These are phyloP conservation scores for Strobilomyces echinocephalus DNA, from an alignment of 768 basidiomycete species.

Conservation along the genomic window DNA sequence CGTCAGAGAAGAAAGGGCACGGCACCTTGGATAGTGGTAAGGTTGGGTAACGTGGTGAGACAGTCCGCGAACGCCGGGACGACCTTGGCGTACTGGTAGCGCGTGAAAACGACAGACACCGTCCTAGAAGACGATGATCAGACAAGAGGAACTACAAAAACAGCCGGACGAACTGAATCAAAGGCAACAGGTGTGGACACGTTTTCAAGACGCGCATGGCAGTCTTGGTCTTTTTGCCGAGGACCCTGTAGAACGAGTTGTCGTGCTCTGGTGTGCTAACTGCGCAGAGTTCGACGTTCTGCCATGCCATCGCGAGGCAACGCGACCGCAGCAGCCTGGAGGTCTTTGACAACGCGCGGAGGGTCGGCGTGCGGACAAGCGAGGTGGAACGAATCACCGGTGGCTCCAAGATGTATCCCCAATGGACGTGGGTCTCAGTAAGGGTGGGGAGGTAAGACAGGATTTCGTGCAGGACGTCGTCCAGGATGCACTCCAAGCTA, in stretches of 20 bases:
- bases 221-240: background rate
- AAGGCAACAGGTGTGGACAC: constrained; percentile 1
- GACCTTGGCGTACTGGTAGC: background rate
- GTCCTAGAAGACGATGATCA: background rate
- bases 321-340: constrained; percentile 6
- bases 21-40: background rate
- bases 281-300: constrained; percentile 4
- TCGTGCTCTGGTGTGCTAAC: background rate
- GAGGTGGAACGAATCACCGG: no score
- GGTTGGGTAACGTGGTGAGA: constrained; percentile 1
- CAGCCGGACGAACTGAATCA: constrained; percentile 2
- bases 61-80: background rate
- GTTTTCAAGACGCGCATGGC: background rate
- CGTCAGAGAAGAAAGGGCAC: background rate
- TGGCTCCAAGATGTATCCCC: no score
- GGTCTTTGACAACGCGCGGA: constrained; percentile 8
- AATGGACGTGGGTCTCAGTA: no score
- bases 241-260: background rate
- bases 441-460: no score
- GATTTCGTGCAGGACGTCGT: no score
- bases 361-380: background rate
- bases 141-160: no score
- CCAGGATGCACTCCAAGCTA: no score
- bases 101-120: background rate
- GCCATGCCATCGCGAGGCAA: constrained; percentile 14